phyloP scores from a whole-genome alignment of 2,329 filamentous ascomycete species.

The Aspergillus sp. region DNA sequence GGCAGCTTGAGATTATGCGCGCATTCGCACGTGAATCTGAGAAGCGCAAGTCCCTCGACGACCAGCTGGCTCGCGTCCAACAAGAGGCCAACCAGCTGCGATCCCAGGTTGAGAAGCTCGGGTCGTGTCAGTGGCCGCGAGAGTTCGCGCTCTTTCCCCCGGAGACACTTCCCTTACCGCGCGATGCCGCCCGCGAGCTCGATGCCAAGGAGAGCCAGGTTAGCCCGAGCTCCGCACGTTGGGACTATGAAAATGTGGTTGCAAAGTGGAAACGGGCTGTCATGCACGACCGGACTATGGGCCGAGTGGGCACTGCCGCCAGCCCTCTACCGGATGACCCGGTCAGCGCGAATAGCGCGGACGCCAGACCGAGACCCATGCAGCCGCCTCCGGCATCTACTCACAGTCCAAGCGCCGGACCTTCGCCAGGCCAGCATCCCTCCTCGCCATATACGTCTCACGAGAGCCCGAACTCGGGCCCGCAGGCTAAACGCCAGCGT shows the following conservation, averaged over 20 bases:
- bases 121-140: constrained; percentile 49
- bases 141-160: constrained; percentile 51
- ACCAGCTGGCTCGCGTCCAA: constrained; percentile 44
- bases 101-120: constrained; percentile 47
- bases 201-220: constrained; percentile 36
- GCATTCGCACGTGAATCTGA: constrained; percentile 48
- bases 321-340: constrained; percentile 21
- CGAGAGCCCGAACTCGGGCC: constrained; percentile 22
- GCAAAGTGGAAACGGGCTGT: constrained; percentile 51
- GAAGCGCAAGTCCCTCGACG: constrained; percentile 44
- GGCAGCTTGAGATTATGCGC: constrained; percentile 49
- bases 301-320: constrained; percentile 33
- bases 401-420: constrained; percentile 30
- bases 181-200: constrained; percentile 39
- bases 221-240: constrained; percentile 36
- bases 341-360: background rate
- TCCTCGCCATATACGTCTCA: constrained; percentile 31
- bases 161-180: constrained; percentile 42
- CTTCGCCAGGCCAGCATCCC: constrained; percentile 23
- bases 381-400: constrained; percentile 16
- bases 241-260: constrained; percentile 50
- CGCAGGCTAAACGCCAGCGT: constrained; percentile 35
- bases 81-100: constrained; percentile 51
- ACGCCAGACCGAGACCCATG: constrained; percentile 7
- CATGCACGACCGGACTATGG: constrained; percentile 46